These are phyloP conservation scores for Draba incana DNA, from an alignment of 345 rosid species.

Conservation along the genomic window DNA sequence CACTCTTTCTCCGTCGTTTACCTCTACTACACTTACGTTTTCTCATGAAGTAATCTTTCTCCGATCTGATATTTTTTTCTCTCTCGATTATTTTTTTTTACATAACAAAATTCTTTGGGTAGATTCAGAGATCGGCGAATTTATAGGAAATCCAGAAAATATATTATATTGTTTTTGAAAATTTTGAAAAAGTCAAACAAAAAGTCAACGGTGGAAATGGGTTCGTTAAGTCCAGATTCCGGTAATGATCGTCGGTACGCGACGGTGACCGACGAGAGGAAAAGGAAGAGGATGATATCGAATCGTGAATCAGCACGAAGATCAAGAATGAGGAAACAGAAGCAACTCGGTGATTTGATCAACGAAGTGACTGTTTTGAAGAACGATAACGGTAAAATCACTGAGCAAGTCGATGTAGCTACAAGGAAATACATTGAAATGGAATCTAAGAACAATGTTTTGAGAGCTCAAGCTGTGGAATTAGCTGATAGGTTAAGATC, in stretches of 20 bases:
- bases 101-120: constrained; percentile 19
- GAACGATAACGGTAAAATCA: constrained; percentile 49
- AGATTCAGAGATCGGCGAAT: constrained; percentile 23
- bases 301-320: constrained; percentile 90
- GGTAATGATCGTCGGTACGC: constrained; percentile 60
- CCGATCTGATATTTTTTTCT: constrained; percentile 26
- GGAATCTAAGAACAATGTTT: constrained; percentile 62
- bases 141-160: constrained; percentile 14
- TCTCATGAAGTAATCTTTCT: constrained; percentile 52
- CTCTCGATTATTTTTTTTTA: not conserved
- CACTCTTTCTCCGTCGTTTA: constrained; percentile 95
- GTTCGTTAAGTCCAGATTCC: constrained; percentile 63
- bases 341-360: constrained; percentile 61
- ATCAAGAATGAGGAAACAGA: constrained; percentile 81
- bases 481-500: constrained; percentile 68
- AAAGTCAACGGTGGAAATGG: constrained; percentile 37
- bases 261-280: constrained; percentile 62
- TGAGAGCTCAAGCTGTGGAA: constrained; percentile 72
- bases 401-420: constrained; percentile 41
- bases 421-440: constrained; percentile 49
- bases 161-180: not conserved
- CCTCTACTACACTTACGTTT: constrained; percentile 89
- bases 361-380: constrained; percentile 56
- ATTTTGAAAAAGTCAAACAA: constrained; percentile 16
- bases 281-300: constrained; percentile 85